phyloP scores from a whole-genome alignment of 129 eudicot genomes.

The Gnaphalium uliginosum region DNA sequence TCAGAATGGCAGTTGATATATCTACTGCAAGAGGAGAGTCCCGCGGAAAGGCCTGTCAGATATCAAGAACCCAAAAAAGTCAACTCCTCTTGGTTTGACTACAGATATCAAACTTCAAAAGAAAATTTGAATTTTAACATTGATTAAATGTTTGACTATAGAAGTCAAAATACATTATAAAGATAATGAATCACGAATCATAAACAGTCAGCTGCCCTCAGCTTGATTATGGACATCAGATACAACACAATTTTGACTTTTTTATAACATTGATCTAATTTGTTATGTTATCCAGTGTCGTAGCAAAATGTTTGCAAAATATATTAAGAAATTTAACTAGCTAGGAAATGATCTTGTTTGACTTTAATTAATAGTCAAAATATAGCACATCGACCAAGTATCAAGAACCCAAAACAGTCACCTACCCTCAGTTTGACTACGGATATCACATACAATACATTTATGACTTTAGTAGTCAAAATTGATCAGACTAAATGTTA shows the following conservation, averaged over 20 bases:
- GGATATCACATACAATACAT: neutral
- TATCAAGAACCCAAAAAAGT: too few relatives aligned
- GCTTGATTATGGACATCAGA: neutral
- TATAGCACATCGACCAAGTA: neutral
- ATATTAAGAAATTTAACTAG: too few relatives aligned
- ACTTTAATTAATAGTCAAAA: neutral
- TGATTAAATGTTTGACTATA: slow-evolving; percentile 15
- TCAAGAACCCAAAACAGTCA: neutral
- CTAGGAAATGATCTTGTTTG: too few relatives aligned
- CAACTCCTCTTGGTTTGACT: slow-evolving; percentile 68
- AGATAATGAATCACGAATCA: neutral
- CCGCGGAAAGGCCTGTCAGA: too few relatives aligned
- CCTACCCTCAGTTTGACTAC: slow-evolving; percentile 2
- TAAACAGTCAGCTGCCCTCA: neutral
- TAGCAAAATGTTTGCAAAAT: too few relatives aligned
- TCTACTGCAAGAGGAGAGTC: too few relatives aligned
- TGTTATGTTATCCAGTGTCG: too few relatives aligned
- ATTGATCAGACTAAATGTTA: neutral
- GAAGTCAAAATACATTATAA: neutral
- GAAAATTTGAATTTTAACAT: neutral
- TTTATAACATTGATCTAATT: too few relatives aligned
- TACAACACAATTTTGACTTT: neutral
- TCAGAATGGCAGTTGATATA: too few relatives aligned
- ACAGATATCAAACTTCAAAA: too few relatives aligned
- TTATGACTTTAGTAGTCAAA: neutral